Conservation (phyloP, 768 basidiomycete genomes). For the Termitomyces sp. region DNA sequence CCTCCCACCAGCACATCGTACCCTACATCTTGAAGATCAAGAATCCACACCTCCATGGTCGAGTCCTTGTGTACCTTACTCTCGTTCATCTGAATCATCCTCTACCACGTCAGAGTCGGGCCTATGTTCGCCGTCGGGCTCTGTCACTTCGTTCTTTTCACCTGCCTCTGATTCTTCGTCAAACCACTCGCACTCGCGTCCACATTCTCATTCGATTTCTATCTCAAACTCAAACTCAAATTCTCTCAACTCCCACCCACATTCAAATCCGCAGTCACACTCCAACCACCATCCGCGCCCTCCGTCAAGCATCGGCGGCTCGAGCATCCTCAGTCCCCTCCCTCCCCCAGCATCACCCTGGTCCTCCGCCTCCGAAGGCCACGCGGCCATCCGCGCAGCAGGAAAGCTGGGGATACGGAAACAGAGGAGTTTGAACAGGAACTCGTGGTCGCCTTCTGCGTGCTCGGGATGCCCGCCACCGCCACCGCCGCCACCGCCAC, state of each 20-base stretch:
- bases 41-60: constrained; percentile 22
- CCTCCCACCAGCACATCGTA: constrained; percentile 23
- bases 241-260: not conserved
- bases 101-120: constrained; percentile 24
- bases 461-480: not conserved
- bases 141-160: constrained; percentile 27
- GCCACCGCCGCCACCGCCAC: not conserved
- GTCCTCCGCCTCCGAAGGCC: constrained; percentile 18
- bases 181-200: not conserved
- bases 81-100: constrained; percentile 24
- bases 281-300: constrained; percentile 5
- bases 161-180: constrained; percentile 25
- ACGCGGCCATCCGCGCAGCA: constrained; percentile 51
- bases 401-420: constrained; percentile 46
- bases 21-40: constrained; percentile 15
- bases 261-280: constrained; percentile 11
- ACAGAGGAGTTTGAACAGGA: constrained; percentile 45
- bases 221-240: constrained; percentile 8
- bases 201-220: not conserved
- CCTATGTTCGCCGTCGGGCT: constrained; percentile 26
- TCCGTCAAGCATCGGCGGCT: constrained; percentile 19
- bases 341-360: constrained; percentile 7
- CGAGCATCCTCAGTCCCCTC: constrained; percentile 18
- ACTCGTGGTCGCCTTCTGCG: constrained; percentile 43
- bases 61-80: constrained; percentile 16